Conservation (phyloP, 345 rosid species). For the Brassica napus region Da-Ae NC_063434.1:1748001-1748500, state of each 20-base stretch:
- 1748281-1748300: conserved; percentile 22
- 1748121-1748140: conserved; percentile 41
- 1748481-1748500: conserved; percentile 46
- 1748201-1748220: conserved; percentile 74
- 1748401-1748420: conserved; percentile 61
- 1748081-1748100: not conserved
- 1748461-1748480: conserved; percentile 60
- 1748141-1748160: conserved; percentile 83
- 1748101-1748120: conserved; percentile 36
- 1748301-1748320: conserved; percentile 26
- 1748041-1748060: not conserved
- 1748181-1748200: conserved; percentile 52
- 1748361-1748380: conserved; percentile 52
- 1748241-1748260: conserved; percentile 52
- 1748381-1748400: conserved; percentile 48
- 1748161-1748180: conserved; percentile 69
- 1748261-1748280: conserved; percentile 60
- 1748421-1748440: conserved; percentile 62
- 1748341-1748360: conserved; percentile 38
- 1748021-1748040: not conserved
- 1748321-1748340: conserved; percentile 56
- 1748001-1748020: not conserved
- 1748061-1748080: conserved; percentile 23
- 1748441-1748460: conserved; percentile 56
- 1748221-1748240: conserved; percentile 95